A percentile compares a stretch with the other conserved stretches of the same genome.
Evolutionary conservation across 2,329 filamentous ascomycete genomes (phyloP).

Genomic region (Arachnomyces sp.): DNA sequence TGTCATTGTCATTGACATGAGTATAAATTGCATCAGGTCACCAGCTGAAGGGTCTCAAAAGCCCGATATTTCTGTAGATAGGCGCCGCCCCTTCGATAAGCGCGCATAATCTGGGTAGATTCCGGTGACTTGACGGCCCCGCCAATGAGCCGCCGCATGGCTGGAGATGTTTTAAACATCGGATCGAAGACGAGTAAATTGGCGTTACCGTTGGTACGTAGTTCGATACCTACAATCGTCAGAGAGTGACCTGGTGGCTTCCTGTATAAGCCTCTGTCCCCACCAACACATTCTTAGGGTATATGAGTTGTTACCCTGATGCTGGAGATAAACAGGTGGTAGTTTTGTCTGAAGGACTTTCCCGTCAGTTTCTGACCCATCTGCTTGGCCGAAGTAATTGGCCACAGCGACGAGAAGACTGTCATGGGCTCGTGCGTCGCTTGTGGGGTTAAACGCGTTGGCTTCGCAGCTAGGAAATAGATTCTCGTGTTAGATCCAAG

Average conservation of each 20-base stretch:
- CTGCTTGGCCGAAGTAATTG: slow-evolving; percentile 59
- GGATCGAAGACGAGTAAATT: slow-evolving; percentile 85
- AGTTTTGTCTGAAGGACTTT: slow-evolving; percentile 64
- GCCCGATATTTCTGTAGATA: slow-evolving; percentile 64
- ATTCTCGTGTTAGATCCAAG: neutral
- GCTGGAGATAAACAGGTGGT: slow-evolving; percentile 85
- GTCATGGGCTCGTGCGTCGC: slow-evolving; percentile 40
- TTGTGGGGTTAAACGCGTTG: slow-evolving; percentile 47
- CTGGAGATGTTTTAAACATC: slow-evolving; percentile 61
- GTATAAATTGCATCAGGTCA: slow-evolving; percentile 3
- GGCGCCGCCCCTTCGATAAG: slow-evolving; percentile 61
- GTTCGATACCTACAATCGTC: slow-evolving; percentile 80
- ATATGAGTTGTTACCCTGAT: slow-evolving; percentile 49
- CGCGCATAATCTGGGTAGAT: slow-evolving; percentile 52
- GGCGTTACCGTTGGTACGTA: slow-evolving; percentile 51
- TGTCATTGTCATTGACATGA: too few relatives aligned
- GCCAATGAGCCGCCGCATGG: slow-evolving; percentile 52
- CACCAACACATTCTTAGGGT: neutral
- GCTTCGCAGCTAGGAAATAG: slow-evolving; percentile 45
- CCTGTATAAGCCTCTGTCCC: neutral
- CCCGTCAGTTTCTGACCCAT: slow-evolving; percentile 40
- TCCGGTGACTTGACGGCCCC: slow-evolving; percentile 32
- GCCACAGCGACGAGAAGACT: slow-evolving; percentile 61
- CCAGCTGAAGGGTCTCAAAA: slow-evolving; percentile 70
- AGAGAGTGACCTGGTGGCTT: slow-evolving; percentile 63